phyloP scores from a whole-genome alignment of 139 green algal species.

The Chlorella sp. region DNA sequence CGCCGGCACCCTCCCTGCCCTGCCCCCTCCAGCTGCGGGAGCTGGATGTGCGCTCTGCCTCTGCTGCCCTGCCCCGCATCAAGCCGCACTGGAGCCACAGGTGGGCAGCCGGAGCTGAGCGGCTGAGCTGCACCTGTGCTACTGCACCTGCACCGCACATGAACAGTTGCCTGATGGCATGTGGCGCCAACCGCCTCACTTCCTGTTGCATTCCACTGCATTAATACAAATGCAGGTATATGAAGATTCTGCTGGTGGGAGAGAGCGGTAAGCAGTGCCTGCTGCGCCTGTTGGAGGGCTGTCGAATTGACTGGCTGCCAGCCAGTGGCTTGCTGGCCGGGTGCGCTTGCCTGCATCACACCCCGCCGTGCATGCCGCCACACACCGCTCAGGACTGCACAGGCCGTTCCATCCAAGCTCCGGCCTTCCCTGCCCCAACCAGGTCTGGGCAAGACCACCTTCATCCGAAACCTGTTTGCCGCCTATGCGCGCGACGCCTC shows the following conservation, averaged over 20 bases:
- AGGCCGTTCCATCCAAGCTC: too few species aligned
- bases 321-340: too few species aligned
- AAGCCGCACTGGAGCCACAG: constrained; percentile 49
- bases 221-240: constrained; percentile 55
- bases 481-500: constrained; percentile 53
- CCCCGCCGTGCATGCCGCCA: too few species aligned
- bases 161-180: too few species aligned
- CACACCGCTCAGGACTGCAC: too few species aligned
- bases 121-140: not conserved
- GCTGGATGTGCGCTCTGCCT: constrained; percentile 47
- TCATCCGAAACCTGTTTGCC: constrained; percentile 67
- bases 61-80: constrained; percentile 49
- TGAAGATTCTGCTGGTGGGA: constrained; percentile 70
- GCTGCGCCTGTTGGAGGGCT: too few species aligned
- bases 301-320: too few species aligned
- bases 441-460: constrained; percentile 62
- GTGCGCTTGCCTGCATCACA: too few species aligned
- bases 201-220: too few species aligned
- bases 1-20: too few species aligned
- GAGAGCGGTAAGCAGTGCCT: constrained; percentile 44
- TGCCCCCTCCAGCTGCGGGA: constrained; percentile 12
- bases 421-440: too few species aligned
- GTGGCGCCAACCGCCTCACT: too few species aligned
- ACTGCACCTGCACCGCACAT: not conserved
- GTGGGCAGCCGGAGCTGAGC: not conserved